Percentiles rank a stretch among this genome's conserved stretches.
Evolutionary conservation across 1,284 basidiomycete species (phyloP).

Genomic region (Apiotrichum sp.): DNA sequence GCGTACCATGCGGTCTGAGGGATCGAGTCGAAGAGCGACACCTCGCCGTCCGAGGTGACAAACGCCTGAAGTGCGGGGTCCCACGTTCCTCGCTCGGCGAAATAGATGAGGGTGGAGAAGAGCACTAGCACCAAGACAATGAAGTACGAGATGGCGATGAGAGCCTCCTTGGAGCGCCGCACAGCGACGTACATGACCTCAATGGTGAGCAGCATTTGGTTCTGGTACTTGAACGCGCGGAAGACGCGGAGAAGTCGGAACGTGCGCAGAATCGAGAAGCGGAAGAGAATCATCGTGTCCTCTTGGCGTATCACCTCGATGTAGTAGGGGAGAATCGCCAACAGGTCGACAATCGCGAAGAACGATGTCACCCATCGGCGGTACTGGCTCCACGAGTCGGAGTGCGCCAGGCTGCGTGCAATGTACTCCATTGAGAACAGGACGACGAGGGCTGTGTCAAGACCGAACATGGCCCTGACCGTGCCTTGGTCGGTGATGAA

Average conservation of each 20-base stretch:
- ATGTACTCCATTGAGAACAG: slow-evolving; percentile 68
- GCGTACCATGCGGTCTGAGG: slow-evolving; percentile 68
- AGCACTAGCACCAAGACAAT: slow-evolving; percentile 78
- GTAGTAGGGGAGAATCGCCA: slow-evolving; percentile 80
- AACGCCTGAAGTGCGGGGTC: slow-evolving; percentile 70
- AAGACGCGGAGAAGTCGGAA: slow-evolving; percentile 80
- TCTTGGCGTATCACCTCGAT: slow-evolving; percentile 73
- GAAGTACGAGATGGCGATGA: slow-evolving; percentile 79
- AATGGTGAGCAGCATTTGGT: slow-evolving; percentile 66
- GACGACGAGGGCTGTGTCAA: slow-evolving; percentile 66
- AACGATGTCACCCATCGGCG: slow-evolving; percentile 54
- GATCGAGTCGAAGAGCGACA: slow-evolving; percentile 57
- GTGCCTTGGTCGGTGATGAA: slow-evolving; percentile 61
- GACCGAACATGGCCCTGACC: slow-evolving; percentile 69
- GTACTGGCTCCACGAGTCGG: slow-evolving; percentile 44
- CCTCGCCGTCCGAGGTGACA: slow-evolving; percentile 72
- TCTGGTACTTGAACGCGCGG: slow-evolving; percentile 68
- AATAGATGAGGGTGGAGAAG: slow-evolving; percentile 80
- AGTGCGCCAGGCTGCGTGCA: slow-evolving; percentile 43
- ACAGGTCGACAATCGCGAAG: slow-evolving; percentile 74
- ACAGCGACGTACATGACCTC: slow-evolving; percentile 91
- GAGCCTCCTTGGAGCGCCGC: slow-evolving; percentile 71
- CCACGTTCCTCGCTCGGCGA: slow-evolving; percentile 80
- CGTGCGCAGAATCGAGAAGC: slow-evolving; percentile 72
- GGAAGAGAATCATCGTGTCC: slow-evolving; percentile 78